A percentile compares a stretch with the other conserved stretches of the same genome.
Conservation (phyloP, 2,329 filamentous ascomycete species). For the Nothophoma quercina region DNA sequence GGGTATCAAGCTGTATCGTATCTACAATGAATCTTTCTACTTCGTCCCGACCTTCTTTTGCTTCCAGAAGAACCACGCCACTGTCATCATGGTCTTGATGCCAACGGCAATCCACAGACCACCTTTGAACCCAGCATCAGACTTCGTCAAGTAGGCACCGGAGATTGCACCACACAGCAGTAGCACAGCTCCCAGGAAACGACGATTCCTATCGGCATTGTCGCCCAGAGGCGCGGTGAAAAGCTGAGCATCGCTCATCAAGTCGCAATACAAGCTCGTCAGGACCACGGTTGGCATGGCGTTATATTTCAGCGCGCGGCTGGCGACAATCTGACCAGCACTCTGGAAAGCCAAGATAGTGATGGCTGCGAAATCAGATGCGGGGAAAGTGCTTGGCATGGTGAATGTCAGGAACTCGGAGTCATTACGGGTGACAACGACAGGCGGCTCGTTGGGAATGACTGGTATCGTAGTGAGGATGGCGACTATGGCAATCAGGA, state of each 20-base stretch:
- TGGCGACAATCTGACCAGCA: constrained; percentile 62
- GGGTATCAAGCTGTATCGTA: too few species aligned
- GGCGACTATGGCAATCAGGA: constrained; percentile 62
- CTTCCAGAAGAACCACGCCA: constrained; percentile 17
- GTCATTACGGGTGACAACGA: constrained; percentile 53
- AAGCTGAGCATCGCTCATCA: constrained; percentile 60
- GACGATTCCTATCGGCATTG: constrained; percentile 61
- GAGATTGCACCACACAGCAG: constrained; percentile 58
- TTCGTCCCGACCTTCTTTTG: constrained; percentile 3
- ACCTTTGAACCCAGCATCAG: constrained; percentile 21
- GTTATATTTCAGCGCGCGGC: constrained; percentile 59
- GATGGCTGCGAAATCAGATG: constrained; percentile 52
- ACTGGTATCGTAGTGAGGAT: constrained; percentile 56
- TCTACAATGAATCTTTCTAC: neutral
- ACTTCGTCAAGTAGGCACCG: constrained; percentile 59
- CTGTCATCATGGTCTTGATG: constrained; percentile 10
- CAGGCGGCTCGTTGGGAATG: constrained; percentile 25
- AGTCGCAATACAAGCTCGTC: constrained; percentile 63
- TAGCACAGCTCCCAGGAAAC: constrained; percentile 55
- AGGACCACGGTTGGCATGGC: constrained; percentile 64
- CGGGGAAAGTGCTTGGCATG: constrained; percentile 30
- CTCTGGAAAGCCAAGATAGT: constrained; percentile 61
- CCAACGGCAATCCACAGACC: constrained; percentile 23
- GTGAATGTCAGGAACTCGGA: constrained; percentile 40
- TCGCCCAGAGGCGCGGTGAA: constrained; percentile 48